A percentile compares a stretch with the other conserved stretches of the same genome.
Evolutionary conservation across 495 filamentous ascomycete genomes (phyloP).

Genomic region (Tuber umbilicatum): DNA sequence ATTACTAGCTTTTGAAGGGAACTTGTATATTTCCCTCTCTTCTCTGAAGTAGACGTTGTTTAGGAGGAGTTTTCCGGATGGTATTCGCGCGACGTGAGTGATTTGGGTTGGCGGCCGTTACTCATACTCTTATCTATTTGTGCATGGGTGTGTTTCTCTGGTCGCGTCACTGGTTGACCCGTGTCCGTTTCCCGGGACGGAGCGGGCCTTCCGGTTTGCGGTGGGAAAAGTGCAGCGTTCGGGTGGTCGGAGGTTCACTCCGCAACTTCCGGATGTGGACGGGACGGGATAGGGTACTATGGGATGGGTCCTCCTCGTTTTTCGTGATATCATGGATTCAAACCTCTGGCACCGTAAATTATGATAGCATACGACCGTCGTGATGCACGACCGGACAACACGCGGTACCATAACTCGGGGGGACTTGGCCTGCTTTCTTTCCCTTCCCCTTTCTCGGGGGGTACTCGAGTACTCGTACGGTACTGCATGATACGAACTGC

Average conservation of each 20-base stretch:
- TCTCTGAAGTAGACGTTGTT: not conserved
- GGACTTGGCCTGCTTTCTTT: no score
- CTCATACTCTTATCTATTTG: not conserved
- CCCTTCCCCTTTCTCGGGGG: not conserved
- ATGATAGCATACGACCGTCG: no score
- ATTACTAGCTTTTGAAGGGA: not conserved
- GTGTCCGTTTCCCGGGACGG: not conserved
- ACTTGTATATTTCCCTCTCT: not conserved
- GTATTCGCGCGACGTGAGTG: not conserved
- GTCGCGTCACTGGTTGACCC: not conserved
- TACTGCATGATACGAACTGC: no score
- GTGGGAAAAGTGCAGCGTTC: not conserved
- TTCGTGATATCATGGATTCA: no score
- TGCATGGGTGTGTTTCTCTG: not conserved
- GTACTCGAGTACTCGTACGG: no score
- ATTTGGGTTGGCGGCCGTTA: not conserved
- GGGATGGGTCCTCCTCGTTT: no score
- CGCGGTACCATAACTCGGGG: no score
- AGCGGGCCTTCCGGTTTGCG: not conserved
- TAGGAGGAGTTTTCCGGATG: not conserved
- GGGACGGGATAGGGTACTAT: not conserved
- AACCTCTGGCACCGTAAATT: no score
- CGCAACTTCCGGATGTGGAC: not conserved
- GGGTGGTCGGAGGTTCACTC: not conserved
- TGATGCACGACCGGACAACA: no score